Percentiles rank a stretch among this genome's conserved stretches.
Evolutionary conservation across 495 filamentous ascomycete species (phyloP).

Genomic region (Pseudevernia furfuracea): DNA sequence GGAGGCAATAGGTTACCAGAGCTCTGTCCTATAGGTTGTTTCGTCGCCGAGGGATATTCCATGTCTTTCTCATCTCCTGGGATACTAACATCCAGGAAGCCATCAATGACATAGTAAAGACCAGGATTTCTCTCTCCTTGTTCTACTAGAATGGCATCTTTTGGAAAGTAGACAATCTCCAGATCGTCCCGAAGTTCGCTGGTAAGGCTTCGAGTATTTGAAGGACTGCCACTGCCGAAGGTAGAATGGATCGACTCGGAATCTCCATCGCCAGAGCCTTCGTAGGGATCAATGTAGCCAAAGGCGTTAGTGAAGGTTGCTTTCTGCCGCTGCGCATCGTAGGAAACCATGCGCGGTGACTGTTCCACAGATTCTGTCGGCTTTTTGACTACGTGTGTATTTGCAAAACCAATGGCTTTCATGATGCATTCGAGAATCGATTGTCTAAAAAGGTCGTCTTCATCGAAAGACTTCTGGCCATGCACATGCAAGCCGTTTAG

Average conservation of each 20-base stretch:
- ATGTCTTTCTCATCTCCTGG: constrained; percentile 49
- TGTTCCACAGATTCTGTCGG: constrained; percentile 67
- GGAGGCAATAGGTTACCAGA: constrained; percentile 43
- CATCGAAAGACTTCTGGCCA: constrained; percentile 69
- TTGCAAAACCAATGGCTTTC: constrained; percentile 81
- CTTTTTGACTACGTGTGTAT: constrained; percentile 50
- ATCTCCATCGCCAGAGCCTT: constrained; percentile 73
- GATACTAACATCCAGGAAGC: constrained; percentile 87
- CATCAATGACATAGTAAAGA: constrained; percentile 95
- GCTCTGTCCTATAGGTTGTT: constrained; percentile 25
- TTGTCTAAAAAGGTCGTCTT: constrained; percentile 79
- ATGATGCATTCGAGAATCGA: constrained; percentile 93
- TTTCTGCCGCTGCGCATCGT: constrained; percentile 76
- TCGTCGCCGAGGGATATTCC: constrained; percentile 34
- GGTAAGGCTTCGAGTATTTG: constrained; percentile 48
- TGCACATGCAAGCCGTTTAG: constrained; percentile 44
- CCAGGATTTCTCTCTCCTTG: constrained; percentile 94
- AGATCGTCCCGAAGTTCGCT: constrained; percentile 79
- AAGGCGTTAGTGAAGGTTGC: constrained; percentile 86
- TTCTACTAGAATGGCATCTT: constrained; percentile 92
- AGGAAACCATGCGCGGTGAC: constrained; percentile 78
- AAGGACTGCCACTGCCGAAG: constrained; percentile 51
- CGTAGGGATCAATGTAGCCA: constrained; percentile 87
- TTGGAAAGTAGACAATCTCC: constrained; percentile 96
- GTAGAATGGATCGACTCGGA: constrained; percentile 74